Evolutionary conservation across 306 rosid genomes (phyloP).

Genomic region (Elaeagnus macrophylla): DNA sequence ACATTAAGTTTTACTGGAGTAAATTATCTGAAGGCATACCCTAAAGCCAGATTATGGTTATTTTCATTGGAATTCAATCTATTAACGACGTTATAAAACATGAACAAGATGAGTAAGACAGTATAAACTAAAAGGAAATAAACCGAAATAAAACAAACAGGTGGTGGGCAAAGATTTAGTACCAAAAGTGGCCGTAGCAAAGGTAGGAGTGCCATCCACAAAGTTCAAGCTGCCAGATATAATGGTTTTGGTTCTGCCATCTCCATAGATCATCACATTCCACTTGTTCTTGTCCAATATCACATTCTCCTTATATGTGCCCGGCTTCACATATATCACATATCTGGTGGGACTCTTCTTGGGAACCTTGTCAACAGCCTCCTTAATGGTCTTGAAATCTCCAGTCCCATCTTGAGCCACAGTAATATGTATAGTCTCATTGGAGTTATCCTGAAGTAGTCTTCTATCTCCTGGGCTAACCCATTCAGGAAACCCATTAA

Average conservation of each 20-base stretch:
- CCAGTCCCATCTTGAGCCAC: constrained; percentile 80
- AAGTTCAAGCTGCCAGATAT: constrained; percentile 46
- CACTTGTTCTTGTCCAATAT: constrained; percentile 60
- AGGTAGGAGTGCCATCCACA: constrained; percentile 69
- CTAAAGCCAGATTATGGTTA: too few relatives aligned
- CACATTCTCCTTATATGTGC: constrained; percentile 62
- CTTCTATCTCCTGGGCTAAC: constrained; percentile 55
- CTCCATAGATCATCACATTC: constrained; percentile 88
- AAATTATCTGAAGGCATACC: too few relatives aligned
- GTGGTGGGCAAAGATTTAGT: constrained; percentile 9
- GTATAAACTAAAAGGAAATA: too few relatives aligned
- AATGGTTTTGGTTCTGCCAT: constrained; percentile 58
- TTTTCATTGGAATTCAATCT: too few relatives aligned
- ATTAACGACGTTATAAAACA: too few relatives aligned
- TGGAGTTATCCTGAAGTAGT: constrained; percentile 28
- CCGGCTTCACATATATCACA: constrained; percentile 66
- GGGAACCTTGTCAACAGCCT: constrained; percentile 42
- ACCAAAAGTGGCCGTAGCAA: constrained; percentile 82
- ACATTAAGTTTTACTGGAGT: too few relatives aligned
- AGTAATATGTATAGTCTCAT: constrained; percentile 20
- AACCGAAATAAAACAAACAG: neutral
- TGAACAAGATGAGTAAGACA: too few relatives aligned
- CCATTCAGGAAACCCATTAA: constrained; percentile 53
- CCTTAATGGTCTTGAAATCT: constrained; percentile 32
- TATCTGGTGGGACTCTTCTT: constrained; percentile 54